Evolutionary conservation across 768 basidiomycete species (phyloP).

Genomic region (Termitomyces titanicus): DNA sequence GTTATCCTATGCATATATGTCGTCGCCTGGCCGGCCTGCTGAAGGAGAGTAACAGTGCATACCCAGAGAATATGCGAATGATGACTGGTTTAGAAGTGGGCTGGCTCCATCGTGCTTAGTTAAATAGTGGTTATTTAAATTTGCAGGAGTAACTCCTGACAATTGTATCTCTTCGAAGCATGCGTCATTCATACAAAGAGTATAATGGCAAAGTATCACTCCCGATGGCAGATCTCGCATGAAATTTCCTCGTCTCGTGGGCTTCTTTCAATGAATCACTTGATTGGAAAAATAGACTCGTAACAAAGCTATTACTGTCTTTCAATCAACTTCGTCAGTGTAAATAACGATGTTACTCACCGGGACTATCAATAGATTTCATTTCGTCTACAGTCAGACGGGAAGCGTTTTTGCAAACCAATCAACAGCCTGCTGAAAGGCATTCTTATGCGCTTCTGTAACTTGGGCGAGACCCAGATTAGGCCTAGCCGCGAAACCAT

Average conservation of each 20-base stretch:
- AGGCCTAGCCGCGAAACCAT: slow-evolving; percentile 24
- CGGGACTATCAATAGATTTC: too few relatives aligned
- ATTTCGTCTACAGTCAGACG: background rate
- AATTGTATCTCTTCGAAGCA: too few relatives aligned
- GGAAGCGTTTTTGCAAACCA: slow-evolving; percentile 18
- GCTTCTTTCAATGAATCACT: too few relatives aligned
- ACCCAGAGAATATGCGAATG: slow-evolving; percentile 69
- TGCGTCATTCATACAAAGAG: too few relatives aligned
- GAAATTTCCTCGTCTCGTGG: too few relatives aligned
- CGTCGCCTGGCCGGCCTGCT: slow-evolving; percentile 65
- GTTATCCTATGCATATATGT: slow-evolving; percentile 79
- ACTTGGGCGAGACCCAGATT: slow-evolving; percentile 20
- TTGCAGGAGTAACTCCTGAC: background rate
- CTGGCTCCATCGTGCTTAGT: slow-evolving; percentile 55
- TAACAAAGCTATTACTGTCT: too few relatives aligned
- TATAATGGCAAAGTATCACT: too few relatives aligned
- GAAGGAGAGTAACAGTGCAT: slow-evolving; percentile 72
- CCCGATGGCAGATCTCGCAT: too few relatives aligned
- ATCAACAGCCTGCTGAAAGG: slow-evolving; percentile 22
- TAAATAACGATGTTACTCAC: too few relatives aligned
- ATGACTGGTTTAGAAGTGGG: slow-evolving; percentile 85
- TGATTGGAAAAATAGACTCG: too few relatives aligned
- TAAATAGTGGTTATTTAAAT: background rate
- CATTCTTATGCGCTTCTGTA: slow-evolving; percentile 21
- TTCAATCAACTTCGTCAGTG: too few relatives aligned